phyloP scores from a whole-genome alignment of 2,329 filamentous ascomycete genomes.

The Calonectria multiphialidica region DNA sequence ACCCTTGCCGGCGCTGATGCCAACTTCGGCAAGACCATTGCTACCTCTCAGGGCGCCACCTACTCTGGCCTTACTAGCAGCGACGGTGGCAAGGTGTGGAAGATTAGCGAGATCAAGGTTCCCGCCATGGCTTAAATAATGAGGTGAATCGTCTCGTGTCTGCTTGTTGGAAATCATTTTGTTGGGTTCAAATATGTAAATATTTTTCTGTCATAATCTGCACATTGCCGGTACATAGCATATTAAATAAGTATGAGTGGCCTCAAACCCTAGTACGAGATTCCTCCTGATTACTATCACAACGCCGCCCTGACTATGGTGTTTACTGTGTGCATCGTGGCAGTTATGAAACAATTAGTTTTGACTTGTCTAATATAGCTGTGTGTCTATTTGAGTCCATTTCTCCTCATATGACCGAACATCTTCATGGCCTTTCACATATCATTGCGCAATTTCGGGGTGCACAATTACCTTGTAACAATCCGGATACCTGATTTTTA shows the following conservation, averaged over 20 bases:
- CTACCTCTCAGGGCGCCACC: constrained; percentile 28
- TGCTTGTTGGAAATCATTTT: not conserved
- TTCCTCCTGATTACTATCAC: no score
- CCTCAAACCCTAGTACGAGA: no score
- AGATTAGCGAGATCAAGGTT: constrained; percentile 32
- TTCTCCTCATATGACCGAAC: no score
- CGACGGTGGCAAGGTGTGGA: constrained; percentile 31
- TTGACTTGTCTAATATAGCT: no score
- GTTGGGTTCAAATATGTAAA: constrained; percentile 3
- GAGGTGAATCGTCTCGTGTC: not conserved
- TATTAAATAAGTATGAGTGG: not conserved
- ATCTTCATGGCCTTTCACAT: no score
- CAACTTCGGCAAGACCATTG: constrained; percentile 34
- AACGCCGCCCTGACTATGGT: not conserved
- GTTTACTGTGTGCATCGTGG: no score
- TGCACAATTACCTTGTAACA: not conserved
- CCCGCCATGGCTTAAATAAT: constrained; percentile 24
- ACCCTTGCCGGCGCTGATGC: constrained; percentile 30
- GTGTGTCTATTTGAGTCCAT: no score
- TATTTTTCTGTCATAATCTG: not conserved
- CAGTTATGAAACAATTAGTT: no score
- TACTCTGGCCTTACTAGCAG: constrained; percentile 27
- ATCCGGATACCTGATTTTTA: not conserved
- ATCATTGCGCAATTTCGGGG: no score
- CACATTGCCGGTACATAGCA: not conserved